phyloP scores from a whole-genome alignment of 345 rosid species.

The Citrus mangshanensis region DNA sequence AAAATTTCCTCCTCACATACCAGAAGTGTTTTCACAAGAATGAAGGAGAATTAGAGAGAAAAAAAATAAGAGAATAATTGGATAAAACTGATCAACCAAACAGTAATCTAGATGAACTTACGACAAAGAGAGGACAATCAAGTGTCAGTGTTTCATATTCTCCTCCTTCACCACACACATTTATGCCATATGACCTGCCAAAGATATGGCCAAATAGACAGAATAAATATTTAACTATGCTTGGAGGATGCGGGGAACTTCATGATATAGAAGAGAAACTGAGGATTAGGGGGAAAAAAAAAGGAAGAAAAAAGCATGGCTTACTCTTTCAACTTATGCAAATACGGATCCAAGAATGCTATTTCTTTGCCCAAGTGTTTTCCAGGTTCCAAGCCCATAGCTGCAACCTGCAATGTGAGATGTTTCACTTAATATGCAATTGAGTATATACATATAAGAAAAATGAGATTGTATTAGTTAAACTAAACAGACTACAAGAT shows the following conservation, averaged over 20 bases:
- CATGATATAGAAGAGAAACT: background rate
- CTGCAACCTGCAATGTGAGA: slow-evolving; percentile 65
- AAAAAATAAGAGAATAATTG: background rate
- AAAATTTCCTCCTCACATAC: background rate
- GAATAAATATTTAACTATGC: background rate
- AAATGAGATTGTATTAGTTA: background rate
- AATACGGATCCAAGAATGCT: slow-evolving; percentile 57
- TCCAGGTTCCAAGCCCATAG: slow-evolving; percentile 84
- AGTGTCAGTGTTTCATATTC: slow-evolving; percentile 95
- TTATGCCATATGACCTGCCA: slow-evolving; percentile 79
- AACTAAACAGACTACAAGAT: background rate
- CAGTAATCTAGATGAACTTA: slow-evolving; percentile 30
- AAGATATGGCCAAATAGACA: slow-evolving; percentile 9
- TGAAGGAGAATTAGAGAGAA: background rate
- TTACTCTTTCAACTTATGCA: slow-evolving; percentile 88
- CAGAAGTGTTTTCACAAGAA: background rate
- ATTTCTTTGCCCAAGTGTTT: slow-evolving; percentile 93
- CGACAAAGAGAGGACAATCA: slow-evolving; percentile 91
- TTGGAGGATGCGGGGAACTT: background rate
- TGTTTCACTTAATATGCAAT: background rate
- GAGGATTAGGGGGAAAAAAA: background rate
- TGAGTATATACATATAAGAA: background rate
- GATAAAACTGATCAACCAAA: background rate
- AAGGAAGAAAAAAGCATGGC: slow-evolving; percentile 6
- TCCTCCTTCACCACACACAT: slow-evolving; percentile 99